phyloP scores from a whole-genome alignment of 176 grass and related monocot genomes.

The Hsuehochloa calcarea region DNA sequence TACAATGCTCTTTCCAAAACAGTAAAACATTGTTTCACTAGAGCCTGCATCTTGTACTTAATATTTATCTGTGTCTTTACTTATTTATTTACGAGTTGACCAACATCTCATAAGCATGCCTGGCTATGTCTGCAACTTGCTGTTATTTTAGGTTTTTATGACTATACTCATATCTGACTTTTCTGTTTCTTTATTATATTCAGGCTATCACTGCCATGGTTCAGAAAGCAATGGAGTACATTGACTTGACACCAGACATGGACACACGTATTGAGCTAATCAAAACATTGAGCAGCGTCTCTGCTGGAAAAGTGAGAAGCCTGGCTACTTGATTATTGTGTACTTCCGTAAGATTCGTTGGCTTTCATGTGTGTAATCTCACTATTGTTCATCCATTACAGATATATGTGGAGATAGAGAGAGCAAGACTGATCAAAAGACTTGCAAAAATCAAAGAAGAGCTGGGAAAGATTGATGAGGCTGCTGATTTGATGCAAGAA shows the following conservation, averaged over 20 bases:
- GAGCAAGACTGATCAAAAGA: slow-evolving; percentile 91
- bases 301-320: slow-evolving; percentile 83
- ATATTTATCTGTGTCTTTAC: neutral
- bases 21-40: neutral
- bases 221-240: slow-evolving; percentile 94
- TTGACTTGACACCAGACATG: slow-evolving; percentile 82
- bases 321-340: neutral
- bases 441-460: slow-evolving; percentile 97
- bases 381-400: slow-evolving; percentile 24
- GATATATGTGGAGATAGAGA: slow-evolving; percentile 99
- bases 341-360: neutral
- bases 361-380: slow-evolving; percentile 12
- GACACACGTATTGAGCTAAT: slow-evolving; percentile 86
- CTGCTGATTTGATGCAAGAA: slow-evolving; percentile 99
- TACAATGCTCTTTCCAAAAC: neutral
- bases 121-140: neutral
- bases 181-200: slow-evolving; percentile 2
- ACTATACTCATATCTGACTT: neutral
- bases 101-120: neutral
- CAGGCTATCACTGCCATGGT: slow-evolving; percentile 94
- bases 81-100: neutral
- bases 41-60: neutral
- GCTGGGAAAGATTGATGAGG: slow-evolving; percentile 78
- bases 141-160: neutral
- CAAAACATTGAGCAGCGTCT: slow-evolving; percentile 84